Base-by-base conservation (phyloP, 805 yeast genomes). In the Candida hungchunana region DNA sequence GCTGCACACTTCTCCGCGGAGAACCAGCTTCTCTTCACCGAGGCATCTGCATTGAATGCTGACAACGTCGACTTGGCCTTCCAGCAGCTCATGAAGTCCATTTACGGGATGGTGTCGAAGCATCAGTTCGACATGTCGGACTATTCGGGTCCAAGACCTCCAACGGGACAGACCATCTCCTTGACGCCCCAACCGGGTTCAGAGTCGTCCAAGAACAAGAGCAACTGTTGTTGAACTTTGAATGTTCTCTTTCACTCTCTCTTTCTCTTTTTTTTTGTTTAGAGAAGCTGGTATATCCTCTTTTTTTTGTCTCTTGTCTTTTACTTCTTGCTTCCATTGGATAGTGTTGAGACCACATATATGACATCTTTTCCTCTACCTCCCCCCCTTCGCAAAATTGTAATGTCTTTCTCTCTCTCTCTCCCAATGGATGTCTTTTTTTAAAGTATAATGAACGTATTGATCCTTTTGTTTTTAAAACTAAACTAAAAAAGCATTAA, bases 51-150 rank as follows among this genome's bases (percentile, higher is more conserved):
- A 18, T 73, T 93, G 44, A 86, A 86, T 50, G 82, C 95, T 29
- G 94, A 90, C 56, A 93, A 93, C 60, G 98, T 93, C 40, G 97
- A 93, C 59, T 71, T 79, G 48, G 89, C 97, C 7, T 93, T 93
- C 75, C 86, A 88, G 60, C 95, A 89, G 61, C 75, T 93, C 48
- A 77, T 93, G 55, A 86, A 89, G 46, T 86, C 90, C 53, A 93
- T 93, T 53, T 89, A 88, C 63, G 95, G 90, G 58, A 82, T 87
- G 94, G 84, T 90, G 53, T 75, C 90, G 43, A 83, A 89, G 60
- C 95, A 88, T 63, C 95, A 87, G 66, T 80, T 87, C 44, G 95
- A 90, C 57, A 75, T 86, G 58, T 83, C 84, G 45, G 95, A 85
- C 51, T 70, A 71, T 47, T 65, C 73, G 46, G 76, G 73, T 34